A percentile compares a stretch with the other conserved stretches of the same genome.
These are phyloP conservation scores for Fusarium virguliforme DNA, from an alignment of 2,329 filamentous ascomycete species.

Conservation along the genomic window DNA sequence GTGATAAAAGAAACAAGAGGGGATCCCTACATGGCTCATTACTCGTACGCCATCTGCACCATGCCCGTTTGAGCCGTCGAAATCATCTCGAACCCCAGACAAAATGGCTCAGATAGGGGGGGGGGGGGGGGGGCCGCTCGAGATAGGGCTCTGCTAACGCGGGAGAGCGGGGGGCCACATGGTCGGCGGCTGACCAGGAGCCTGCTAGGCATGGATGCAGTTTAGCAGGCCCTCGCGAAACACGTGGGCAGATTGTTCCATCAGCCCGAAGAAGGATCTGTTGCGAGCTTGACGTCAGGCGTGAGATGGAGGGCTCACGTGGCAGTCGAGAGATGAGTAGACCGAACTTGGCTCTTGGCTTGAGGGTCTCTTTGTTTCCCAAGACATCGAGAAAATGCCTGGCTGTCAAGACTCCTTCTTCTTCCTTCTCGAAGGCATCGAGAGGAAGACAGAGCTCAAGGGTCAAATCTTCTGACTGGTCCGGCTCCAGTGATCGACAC, in stretches of 20 bases:
- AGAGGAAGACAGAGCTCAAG: background rate
- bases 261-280: conserved; percentile 8
- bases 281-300: background rate
- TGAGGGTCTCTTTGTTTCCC: background rate
- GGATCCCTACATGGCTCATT: conserved; percentile 32
- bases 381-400: background rate
- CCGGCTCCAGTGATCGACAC: conserved; percentile 4
- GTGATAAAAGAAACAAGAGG: conserved; percentile 40
- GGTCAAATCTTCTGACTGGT: conserved; percentile 1
- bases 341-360: background rate
- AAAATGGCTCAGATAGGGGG: conserved; percentile 9
- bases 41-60: conserved; percentile 33
- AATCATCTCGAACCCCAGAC: conserved; percentile 12
- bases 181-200: conserved; percentile 2
- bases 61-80: conserved; percentile 26
- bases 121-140: conserved; percentile 54
- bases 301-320: background rate
- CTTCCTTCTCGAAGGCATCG: background rate
- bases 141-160: conserved; percentile 11
- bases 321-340: conserved; percentile 1
- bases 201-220: background rate
- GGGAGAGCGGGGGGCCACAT: conserved; percentile 3
- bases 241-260: conserved; percentile 8
- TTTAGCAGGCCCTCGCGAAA: background rate
- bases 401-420: background rate